Percentiles rank a stretch among this genome's conserved stretches.
phyloP scores from a whole-genome alignment of 495 filamentous ascomycete species.

The Pyrenula massariospora region DNA sequence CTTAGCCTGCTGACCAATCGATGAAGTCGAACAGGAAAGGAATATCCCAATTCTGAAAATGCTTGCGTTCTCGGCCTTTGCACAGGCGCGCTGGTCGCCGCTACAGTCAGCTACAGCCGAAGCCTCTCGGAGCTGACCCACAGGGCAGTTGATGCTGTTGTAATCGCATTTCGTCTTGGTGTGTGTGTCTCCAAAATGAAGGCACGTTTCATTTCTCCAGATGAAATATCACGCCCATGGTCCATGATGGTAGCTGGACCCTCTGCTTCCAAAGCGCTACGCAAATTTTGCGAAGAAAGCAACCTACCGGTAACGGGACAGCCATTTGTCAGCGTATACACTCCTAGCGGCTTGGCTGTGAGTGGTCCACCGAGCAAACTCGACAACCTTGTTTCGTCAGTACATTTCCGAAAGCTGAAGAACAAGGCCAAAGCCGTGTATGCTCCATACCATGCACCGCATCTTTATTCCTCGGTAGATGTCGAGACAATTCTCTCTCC shows the following conservation, averaged over 20 bases:
- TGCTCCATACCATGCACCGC: constrained; percentile 51
- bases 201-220: no score
- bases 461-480: constrained; percentile 39
- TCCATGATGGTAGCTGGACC: constrained; percentile 49
- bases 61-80: constrained; percentile 54
- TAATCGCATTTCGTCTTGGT: constrained; percentile 50
- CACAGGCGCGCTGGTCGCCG: constrained; percentile 51
- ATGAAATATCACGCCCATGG: constrained; percentile 19
- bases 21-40: no score
- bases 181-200: constrained; percentile 25
- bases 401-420: no score
- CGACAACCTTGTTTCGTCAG: background rate
- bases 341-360: constrained; percentile 43
- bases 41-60: constrained; percentile 6
- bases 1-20: background rate
- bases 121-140: constrained; percentile 42
- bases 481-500: no score
- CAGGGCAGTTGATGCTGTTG: constrained; percentile 42
- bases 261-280: no score
- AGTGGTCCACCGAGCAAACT: constrained; percentile 51
- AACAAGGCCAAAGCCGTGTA: no score
- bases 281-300: no score
- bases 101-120: constrained; percentile 43
- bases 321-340: constrained; percentile 51
- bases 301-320: constrained; percentile 34